Conservation (phyloP, 1,139 yeast species). For the Saccharomyces hybrid region DNA sequence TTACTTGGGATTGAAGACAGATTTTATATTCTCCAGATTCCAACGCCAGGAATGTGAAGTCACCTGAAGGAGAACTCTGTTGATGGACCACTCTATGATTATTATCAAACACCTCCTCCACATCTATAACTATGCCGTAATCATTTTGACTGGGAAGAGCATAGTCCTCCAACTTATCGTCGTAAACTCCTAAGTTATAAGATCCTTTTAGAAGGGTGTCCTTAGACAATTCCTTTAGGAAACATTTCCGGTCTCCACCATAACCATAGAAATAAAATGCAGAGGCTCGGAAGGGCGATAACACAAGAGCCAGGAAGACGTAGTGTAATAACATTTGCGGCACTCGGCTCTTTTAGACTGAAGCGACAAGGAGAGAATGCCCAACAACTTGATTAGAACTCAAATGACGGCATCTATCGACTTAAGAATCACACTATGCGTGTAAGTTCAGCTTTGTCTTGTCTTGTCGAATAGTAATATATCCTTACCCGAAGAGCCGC, state of each 20-base stretch:
- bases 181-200: slow-evolving; percentile 52
- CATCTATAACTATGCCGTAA: slow-evolving; percentile 43
- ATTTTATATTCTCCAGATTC: slow-evolving; percentile 68
- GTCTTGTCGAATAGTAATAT: not conserved
- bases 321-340: slow-evolving; percentile 5
- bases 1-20: slow-evolving; percentile 58
- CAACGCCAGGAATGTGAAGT: slow-evolving; percentile 59
- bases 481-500: not conserved
- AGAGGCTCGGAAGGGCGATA: slow-evolving; percentile 22
- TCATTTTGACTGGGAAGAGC: slow-evolving; percentile 36
- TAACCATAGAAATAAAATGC: slow-evolving; percentile 45
- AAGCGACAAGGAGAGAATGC: not conserved
- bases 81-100: slow-evolving; percentile 64
- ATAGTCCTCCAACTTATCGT: slow-evolving; percentile 37
- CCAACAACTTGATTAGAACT: not conserved
- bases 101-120: slow-evolving; percentile 56
- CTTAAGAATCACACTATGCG: too few relatives aligned
- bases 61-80: slow-evolving; percentile 50
- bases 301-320: slow-evolving; percentile 11
- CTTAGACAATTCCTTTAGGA: slow-evolving; percentile 53
- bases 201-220: slow-evolving; percentile 53
- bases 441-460: too few relatives aligned
- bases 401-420: not conserved
- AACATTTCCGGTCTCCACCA: slow-evolving; percentile 55
- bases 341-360: not conserved